phyloP scores from a whole-genome alignment of 805 yeast genomes.

The Millerozyma acaciae region DNA sequence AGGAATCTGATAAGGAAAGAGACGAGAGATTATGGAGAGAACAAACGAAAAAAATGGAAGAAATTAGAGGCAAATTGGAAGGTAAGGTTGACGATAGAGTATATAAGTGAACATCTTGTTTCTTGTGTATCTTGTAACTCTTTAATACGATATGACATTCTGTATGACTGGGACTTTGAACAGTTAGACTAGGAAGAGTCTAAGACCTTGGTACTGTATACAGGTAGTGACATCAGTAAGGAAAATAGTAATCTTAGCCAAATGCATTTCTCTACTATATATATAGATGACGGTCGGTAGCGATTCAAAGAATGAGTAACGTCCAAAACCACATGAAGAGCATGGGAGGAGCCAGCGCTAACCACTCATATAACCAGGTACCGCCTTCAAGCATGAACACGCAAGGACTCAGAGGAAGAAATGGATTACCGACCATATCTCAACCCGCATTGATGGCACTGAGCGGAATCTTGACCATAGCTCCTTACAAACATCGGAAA shows the following conservation, averaged over 20 bases:
- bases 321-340: no score
- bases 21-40: conserved; percentile 61
- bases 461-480: conserved; percentile 37
- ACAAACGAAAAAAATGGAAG: conserved; percentile 73
- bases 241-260: no score
- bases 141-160: no score
- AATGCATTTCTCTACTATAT: no score
- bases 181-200: no score
- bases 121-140: no score
- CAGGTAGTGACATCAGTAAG: no score
- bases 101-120: conserved; percentile 35
- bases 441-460: conserved; percentile 37
- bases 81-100: conserved; percentile 73
- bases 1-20: conserved; percentile 51
- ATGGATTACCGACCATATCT: conserved; percentile 23
- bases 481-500: conserved; percentile 45
- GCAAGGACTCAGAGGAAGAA: conserved; percentile 9
- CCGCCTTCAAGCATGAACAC: not conserved
- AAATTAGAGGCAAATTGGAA: conserved; percentile 74
- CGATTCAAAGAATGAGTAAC: no score
- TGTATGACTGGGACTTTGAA: no score
- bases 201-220: no score
- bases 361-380: not conserved
- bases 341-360: no score
- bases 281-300: no score